Conservation (phyloP, 2,329 filamentous ascomycete genomes). For the Zymoseptoria passerinii region DNA sequence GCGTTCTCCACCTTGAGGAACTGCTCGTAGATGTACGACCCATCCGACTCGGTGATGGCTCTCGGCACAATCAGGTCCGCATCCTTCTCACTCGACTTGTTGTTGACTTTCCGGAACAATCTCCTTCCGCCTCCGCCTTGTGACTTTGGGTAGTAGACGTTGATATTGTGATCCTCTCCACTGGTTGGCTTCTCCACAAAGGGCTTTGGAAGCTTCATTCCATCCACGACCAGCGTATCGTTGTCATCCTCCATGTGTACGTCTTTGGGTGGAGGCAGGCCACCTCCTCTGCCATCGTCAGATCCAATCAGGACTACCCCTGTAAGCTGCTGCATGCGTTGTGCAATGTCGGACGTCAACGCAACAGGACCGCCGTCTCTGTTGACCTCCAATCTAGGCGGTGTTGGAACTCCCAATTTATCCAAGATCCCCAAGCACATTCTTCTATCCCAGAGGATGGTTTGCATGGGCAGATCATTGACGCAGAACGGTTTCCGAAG, state of each 20-base stretch:
- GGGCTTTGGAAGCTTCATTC: conserved; percentile 71
- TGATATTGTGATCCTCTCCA: conserved; percentile 96
- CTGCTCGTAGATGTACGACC: conserved; percentile 94
- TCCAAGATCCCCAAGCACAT: conserved; percentile 83
- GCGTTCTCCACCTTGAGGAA: conserved; percentile 95
- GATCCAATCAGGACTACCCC: conserved; percentile 66
- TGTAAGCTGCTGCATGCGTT: conserved; percentile 71
- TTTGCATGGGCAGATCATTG: conserved; percentile 96
- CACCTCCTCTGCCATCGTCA: conserved; percentile 57
- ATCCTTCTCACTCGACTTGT: conserved; percentile 96
- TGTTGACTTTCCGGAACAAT: conserved; percentile 93
- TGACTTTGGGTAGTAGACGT: conserved; percentile 89
- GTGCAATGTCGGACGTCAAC: conserved; percentile 68
- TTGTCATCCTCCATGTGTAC: conserved; percentile 86
- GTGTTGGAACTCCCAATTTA: conserved; percentile 80
- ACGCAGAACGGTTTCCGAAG: conserved; percentile 93
- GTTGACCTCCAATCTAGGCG: conserved; percentile 79
- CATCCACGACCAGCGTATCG: conserved; percentile 82
- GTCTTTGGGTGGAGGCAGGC: conserved; percentile 49
- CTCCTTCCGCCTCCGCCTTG: conserved; percentile 82
- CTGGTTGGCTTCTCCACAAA: conserved; percentile 99
- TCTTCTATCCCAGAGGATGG: conserved; percentile 89
- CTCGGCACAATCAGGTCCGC: conserved; percentile 66
- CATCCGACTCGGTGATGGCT: conserved; percentile 67
- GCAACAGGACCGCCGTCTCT: conserved; percentile 81